A percentile compares a stretch with the other conserved stretches of the same genome.
Evolutionary conservation across 164 flowering plant species (phyloP).

Genomic region (Chimonanthus praecox): DNA sequence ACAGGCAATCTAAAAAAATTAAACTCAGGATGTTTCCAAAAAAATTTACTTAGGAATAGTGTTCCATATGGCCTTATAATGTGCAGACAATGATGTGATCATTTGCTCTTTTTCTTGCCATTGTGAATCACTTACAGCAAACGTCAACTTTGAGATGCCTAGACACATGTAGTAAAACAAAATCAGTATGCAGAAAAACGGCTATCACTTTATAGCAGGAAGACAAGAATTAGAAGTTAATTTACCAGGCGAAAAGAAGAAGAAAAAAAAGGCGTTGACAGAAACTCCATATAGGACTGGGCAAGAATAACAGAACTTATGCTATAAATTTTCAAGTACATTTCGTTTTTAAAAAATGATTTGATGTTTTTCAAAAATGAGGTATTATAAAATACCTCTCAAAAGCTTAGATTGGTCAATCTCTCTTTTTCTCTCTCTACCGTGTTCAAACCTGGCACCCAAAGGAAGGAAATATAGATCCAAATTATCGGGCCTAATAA

Average conservation of each 20-base stretch:
- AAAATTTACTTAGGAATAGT: constrained; percentile 24
- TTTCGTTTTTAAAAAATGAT: background rate
- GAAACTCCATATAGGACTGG: background rate
- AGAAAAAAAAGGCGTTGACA: background rate
- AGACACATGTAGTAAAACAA: constrained; percentile 3
- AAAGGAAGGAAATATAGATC: background rate
- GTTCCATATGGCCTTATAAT: constrained; percentile 52
- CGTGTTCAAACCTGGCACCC: background rate
- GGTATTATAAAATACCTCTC: background rate
- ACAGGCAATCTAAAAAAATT: no score
- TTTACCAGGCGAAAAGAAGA: background rate
- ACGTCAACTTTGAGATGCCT: constrained; percentile 52
- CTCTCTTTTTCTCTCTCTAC: background rate
- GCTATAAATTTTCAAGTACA: background rate
- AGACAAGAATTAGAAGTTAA: background rate
- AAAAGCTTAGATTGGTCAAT: background rate
- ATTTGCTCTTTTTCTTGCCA: constrained; percentile 53
- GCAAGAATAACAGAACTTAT: background rate
- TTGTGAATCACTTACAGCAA: constrained; percentile 46
- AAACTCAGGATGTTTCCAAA: no score
- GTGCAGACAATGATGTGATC: constrained; percentile 47
- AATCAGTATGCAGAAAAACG: constrained; percentile 1
- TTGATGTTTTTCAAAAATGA: no score
- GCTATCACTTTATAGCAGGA: background rate
- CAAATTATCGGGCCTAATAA: no score